Base-by-base conservation (phyloP, 176 grass and related monocot genomes). In the Bromus sterilis region DNA sequence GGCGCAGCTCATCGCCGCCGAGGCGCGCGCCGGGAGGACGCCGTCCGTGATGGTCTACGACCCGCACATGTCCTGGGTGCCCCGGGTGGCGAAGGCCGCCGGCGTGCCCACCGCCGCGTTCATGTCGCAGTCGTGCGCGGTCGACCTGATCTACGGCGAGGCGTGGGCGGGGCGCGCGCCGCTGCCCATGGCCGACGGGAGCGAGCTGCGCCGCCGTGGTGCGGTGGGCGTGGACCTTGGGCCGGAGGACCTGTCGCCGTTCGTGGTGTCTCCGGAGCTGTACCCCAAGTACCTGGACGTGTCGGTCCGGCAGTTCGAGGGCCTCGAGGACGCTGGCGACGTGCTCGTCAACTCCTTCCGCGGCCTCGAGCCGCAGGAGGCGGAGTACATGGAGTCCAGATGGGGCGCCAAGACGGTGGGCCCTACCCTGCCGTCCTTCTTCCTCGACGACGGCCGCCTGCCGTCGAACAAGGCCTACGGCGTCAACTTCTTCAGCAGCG, bases 401-500 rank as follows among this genome's bases (percentile, higher is more conserved):
- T 89, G 91, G 66, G 48, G 73, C 0, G 84, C 77, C 0, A 93
- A 87, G 74, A 85, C 72, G 2, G 40, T 93, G 2, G 87, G 91
- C 13, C 91, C 87, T 1, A 79, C 73, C 0, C 7, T 90, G 26
- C 87, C 85, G 0, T 89, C 87, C 1, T 36, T 26, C 12, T 85
- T 76, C 60, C 66, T 90, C 0, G 85, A 80, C 18, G 76, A 79
- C 30, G 33, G 18, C 34, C 78, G 87, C 5, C 42, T 78, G 3
- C 87, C 84, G 0, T 36, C 13, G 0, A 83, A 93, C 67, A 81
- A 69, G 51, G 3, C 8, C 11, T 82, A 90, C 14, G 87, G 91
- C 11, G 43, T 89, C 48, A 31, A 59, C 41, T 29, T 93, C 37
- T 85, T 68, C 77, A 43, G 16, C 7, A 28, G 51, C 26, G 18